Evolutionary conservation across 257 asterid species (phyloP).

Genomic region (Anisodus tanguticus): DNA sequence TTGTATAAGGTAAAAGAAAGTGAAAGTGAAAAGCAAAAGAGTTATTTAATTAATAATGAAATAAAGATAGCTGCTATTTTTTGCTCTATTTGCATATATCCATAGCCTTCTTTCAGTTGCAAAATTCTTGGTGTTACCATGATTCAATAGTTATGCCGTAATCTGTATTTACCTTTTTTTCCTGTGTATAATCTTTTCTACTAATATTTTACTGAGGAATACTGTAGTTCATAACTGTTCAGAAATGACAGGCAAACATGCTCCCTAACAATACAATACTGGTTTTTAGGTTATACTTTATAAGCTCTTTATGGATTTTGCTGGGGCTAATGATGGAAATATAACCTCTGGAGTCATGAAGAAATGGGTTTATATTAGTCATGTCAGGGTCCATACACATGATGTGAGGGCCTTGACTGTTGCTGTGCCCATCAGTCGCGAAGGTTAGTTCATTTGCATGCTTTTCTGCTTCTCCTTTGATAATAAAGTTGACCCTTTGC

Average conservation of each 20-base stretch:
- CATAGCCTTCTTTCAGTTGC: neutral
- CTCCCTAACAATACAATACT: conserved; percentile 22
- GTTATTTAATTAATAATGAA: neutral
- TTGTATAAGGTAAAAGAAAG: neutral
- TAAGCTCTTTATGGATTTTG: conserved; percentile 69
- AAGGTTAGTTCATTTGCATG: conserved; percentile 56
- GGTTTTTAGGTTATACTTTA: conserved; percentile 70
- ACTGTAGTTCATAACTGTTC: neutral
- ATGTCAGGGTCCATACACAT: conserved; percentile 86
- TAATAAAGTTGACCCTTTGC: neutral
- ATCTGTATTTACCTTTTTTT: neutral
- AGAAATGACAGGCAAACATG: neutral
- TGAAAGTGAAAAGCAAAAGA: neutral
- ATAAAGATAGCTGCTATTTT: neutral
- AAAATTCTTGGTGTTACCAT: neutral
- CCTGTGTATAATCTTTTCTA: neutral
- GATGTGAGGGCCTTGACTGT: conserved; percentile 89
- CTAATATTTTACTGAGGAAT: conserved; percentile 2
- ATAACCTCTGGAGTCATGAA: conserved; percentile 46
- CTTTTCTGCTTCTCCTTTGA: conserved; percentile 2
- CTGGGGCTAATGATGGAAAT: conserved; percentile 46
- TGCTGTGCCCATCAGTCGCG: conserved; percentile 84
- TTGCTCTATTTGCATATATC: neutral
- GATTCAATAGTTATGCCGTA: neutral
- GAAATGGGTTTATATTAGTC: conserved; percentile 82